These are phyloP conservation scores for Syzygium oleosum DNA, from an alignment of 345 rosid species.

Conservation along the genomic window DNA sequence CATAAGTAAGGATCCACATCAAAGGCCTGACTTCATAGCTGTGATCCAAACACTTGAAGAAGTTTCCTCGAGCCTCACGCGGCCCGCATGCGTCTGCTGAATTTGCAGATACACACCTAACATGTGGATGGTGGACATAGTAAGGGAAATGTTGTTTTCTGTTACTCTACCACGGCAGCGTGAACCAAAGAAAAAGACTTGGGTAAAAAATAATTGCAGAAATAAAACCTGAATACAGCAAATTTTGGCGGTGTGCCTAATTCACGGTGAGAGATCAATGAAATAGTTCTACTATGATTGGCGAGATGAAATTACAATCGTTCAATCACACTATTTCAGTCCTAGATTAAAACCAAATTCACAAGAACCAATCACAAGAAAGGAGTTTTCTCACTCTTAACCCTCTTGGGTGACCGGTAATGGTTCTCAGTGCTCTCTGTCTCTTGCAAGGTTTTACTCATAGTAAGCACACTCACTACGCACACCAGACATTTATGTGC, in stretches of 20 bases:
- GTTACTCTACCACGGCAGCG: background rate
- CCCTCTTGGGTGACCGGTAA: background rate
- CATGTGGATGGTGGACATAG: background rate
- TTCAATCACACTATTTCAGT: background rate
- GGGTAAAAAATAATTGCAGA: background rate
- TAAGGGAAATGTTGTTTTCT: background rate
- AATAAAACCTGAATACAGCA: background rate
- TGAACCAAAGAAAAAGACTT: background rate
- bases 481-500: background rate
- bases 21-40: conserved; percentile 16
- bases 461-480: background rate
- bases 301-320: background rate
- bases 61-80: conserved; percentile 6
- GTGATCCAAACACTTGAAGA: conserved; percentile 36
- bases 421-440: background rate
- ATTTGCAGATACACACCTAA: background rate
- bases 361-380: background rate
- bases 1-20: conserved; percentile 12
- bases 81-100: conserved; percentile 18
- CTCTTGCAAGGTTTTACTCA: background rate
- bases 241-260: background rate
- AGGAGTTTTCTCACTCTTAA: background rate
- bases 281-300: background rate
- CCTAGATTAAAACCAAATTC: background rate
- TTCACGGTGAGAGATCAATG: background rate